Percentiles rank a stretch among this genome's conserved stretches.
Evolutionary conservation across 305 asterid species (phyloP).

Genomic region (Solanum hybrid): DNA sequence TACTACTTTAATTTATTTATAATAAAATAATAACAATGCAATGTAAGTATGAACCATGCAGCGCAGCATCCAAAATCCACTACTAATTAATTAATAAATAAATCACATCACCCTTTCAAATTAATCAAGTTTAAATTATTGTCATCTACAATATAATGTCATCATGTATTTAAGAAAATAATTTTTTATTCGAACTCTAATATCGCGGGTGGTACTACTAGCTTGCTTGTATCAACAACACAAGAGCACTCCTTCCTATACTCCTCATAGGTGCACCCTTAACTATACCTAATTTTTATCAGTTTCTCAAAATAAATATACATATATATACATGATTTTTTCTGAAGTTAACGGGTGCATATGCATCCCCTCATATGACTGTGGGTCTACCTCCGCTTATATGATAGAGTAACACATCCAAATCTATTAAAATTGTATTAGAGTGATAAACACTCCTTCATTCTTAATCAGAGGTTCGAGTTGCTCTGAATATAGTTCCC

Average conservation of each 20-base stretch:
- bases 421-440: background rate
- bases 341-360: no score
- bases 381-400: background rate
- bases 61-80: background rate
- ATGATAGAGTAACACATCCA: background rate
- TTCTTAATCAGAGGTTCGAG: accelerated
- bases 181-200: background rate
- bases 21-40: background rate
- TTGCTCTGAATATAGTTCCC: no score
- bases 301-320: no score
- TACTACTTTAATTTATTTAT: background rate
- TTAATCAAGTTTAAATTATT: background rate
- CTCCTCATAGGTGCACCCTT: background rate
- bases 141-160: background rate
- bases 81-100: background rate
- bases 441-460: accelerated
- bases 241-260: no score
- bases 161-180: background rate
- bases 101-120: background rate
- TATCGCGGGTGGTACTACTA: no score
- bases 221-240: no score
- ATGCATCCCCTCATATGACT: background rate
- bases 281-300: no score
- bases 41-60: background rate
- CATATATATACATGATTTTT: no score